Evolutionary conservation across 1,284 basidiomycete species (phyloP).

Genomic region (Chalciporus piperatoides): DNA sequence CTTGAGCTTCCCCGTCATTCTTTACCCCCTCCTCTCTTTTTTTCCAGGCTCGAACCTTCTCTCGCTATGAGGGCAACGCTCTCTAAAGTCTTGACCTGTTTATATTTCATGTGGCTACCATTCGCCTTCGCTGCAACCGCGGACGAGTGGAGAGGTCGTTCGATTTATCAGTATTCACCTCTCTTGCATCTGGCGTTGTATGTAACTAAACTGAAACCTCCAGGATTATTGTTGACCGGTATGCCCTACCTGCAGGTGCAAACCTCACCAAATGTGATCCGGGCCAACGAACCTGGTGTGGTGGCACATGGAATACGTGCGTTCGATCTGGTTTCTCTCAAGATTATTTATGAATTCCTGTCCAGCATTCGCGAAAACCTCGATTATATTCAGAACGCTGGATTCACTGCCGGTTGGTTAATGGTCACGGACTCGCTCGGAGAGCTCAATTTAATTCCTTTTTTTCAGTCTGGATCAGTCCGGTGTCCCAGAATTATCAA

Average conservation of each 20-base stretch:
- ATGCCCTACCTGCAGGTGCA: slow-evolving; percentile 42
- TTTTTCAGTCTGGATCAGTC: slow-evolving; percentile 55
- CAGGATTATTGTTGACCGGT: slow-evolving; percentile 66
- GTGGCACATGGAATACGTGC: slow-evolving; percentile 57
- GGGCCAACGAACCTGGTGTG: slow-evolving; percentile 65
- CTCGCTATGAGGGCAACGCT: background rate
- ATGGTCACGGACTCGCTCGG: background rate
- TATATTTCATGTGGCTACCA: slow-evolving; percentile 1
- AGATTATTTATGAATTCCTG: background rate
- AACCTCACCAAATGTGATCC: slow-evolving; percentile 42
- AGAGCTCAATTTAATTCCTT: background rate
- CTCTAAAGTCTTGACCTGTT: background rate
- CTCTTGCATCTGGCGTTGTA: background rate
- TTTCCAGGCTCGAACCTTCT: background rate
- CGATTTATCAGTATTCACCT: slow-evolving; percentile 36
- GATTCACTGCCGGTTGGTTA: slow-evolving; percentile 54
- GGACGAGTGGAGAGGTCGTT: slow-evolving; percentile 35
- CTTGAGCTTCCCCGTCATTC: background rate
- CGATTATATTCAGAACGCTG: slow-evolving; percentile 71
- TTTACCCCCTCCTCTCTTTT: background rate
- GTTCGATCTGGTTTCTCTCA: background rate
- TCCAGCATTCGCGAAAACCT: slow-evolving; percentile 62
- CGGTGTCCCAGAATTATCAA: slow-evolving; percentile 61
- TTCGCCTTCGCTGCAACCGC: slow-evolving; percentile 29
- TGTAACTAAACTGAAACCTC: slow-evolving; percentile 4